Percentiles rank a stretch among this genome's conserved stretches.
Conservation (phyloP, 169 alveolate species). For the Cyclospora cayetanensis region DNA sequence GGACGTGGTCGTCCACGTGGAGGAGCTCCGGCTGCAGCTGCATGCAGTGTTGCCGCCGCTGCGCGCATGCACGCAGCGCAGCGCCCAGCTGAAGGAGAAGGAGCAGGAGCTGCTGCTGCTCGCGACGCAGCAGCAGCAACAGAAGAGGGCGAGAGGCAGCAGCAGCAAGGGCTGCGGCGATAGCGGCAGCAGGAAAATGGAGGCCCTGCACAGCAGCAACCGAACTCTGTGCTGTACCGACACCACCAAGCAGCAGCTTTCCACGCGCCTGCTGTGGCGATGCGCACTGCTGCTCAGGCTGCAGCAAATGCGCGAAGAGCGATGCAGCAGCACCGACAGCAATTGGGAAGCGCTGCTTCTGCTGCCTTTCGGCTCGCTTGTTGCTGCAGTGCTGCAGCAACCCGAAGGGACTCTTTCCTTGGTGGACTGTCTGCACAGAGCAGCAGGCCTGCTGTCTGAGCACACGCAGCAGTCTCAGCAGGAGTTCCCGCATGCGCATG, state of each 20-base stretch:
- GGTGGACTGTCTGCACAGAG: constrained; percentile 5
- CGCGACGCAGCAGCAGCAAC: constrained; percentile 21
- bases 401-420: not conserved
- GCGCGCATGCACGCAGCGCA: constrained; percentile 34
- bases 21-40: constrained; percentile 46
- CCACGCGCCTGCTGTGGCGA: constrained; percentile 30
- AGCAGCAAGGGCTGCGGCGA: constrained; percentile 40
- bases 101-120: constrained; percentile 34
- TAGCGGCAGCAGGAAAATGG: not conserved
- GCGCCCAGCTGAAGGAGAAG: not conserved
- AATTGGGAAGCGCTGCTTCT: not conserved
- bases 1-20: not conserved
- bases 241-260: constrained; percentile 50
- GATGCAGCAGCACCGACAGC: constrained; percentile 28
- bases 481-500: not conserved
- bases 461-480: not conserved
- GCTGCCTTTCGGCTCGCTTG: constrained; percentile 13
- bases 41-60: constrained; percentile 24
- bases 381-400: constrained; percentile 41
- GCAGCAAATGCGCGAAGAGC: not conserved
- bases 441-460: not conserved
- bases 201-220: not conserved
- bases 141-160: not conserved
- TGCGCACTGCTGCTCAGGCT: constrained; percentile 47
- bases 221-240: not conserved